phyloP scores from a whole-genome alignment of 1,284 basidiomycete genomes.

The Taiwanofungus camphoratus region DNA sequence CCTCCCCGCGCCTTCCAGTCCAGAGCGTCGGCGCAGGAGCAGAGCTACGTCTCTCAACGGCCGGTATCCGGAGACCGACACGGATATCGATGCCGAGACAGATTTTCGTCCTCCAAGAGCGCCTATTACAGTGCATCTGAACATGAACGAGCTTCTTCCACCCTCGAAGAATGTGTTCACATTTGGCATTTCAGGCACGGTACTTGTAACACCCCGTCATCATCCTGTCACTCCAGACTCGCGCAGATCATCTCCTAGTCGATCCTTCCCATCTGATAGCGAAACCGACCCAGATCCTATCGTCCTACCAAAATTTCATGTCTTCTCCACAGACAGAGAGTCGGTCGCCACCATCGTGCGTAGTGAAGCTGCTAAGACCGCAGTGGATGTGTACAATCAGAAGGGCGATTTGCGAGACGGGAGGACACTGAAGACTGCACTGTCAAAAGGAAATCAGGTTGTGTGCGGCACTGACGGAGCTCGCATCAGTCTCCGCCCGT shows the following conservation, averaged over 20 bases:
- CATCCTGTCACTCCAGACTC: conserved; percentile 19
- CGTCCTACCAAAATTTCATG: conserved; percentile 59
- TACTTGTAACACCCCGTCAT: conserved; percentile 49
- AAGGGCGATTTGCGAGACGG: conserved; percentile 52
- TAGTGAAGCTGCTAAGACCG: conserved; percentile 46
- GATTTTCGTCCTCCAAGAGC: conserved; percentile 37
- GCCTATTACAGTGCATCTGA: conserved; percentile 67
- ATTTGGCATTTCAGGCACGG: conserved; percentile 59
- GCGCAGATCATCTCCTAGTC: conserved; percentile 15
- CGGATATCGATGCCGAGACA: conserved; percentile 19
- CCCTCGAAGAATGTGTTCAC: conserved; percentile 57
- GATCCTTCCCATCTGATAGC: conserved; percentile 23
- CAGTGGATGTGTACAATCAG: conserved; percentile 56
- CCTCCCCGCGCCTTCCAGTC: conserved; percentile 33
- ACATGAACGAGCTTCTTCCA: conserved; percentile 70
- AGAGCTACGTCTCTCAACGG: conserved; percentile 25
- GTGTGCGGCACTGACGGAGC: conserved; percentile 52
- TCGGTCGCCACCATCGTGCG: conserved; percentile 47
- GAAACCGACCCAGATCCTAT: conserved; percentile 41
- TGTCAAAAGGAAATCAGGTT: conserved; percentile 52
- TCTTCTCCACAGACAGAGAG: conserved; percentile 60
- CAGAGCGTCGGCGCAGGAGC: conserved; percentile 28
- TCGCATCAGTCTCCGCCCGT: conserved; percentile 47
- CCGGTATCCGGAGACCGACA: conserved; percentile 13
- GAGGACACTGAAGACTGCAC: conserved; percentile 53